Evolutionary conservation across 2,329 filamentous ascomycete genomes (phyloP), one percentile per base, ranked within the genome.

Genomic region (Hymenoscyphus fructigenus): DNA sequence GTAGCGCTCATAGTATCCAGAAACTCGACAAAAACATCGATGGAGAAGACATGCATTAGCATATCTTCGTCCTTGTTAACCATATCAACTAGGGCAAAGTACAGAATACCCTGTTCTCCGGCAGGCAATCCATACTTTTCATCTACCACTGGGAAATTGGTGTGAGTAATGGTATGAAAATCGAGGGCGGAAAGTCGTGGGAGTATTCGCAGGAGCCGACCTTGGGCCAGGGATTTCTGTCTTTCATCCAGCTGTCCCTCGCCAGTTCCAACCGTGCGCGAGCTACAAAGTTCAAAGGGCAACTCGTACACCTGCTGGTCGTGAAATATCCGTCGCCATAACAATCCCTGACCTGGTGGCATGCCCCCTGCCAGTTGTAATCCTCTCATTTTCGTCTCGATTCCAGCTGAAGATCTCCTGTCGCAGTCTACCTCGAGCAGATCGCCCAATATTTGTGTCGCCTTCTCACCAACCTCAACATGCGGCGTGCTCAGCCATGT

Each of bases 381-480:
- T 29, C 77, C 77, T 38, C 75, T 76, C 60, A 76, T 71, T 57
- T 71, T 69, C 23, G 68, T 62, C 47, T 68, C 64, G n/a, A 75
- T 64, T 3, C 61, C 66, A 59, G 69, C 66, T 47, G 70, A 71
- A 32, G 66, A 63, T 63, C 69, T 71, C n/a, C 65, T 64, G 63
- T 81, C 79, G 68, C 82, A 85, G 74, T 88, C 86, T 6, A 82
- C 77, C 59, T 86, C 82, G 3, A 88, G 78, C 41, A 88, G 72
- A 67, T 85, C 82, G 1, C 81, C 81, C 2, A 89, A 73, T 1
- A 84, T 80, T 60, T 76, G 79, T 1, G 78, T 78, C 1, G 81
- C 84, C 36, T 79, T 81, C 71, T 87, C 83, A 12, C 83, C 85
- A 2, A 88, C 84, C 61, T 82, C 82, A 5, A 86, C 83, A 53